Evolutionary conservation across 805 yeast species (phyloP), one percentile per base, ranked within the genome.

Genomic region (Candida pini): DNA sequence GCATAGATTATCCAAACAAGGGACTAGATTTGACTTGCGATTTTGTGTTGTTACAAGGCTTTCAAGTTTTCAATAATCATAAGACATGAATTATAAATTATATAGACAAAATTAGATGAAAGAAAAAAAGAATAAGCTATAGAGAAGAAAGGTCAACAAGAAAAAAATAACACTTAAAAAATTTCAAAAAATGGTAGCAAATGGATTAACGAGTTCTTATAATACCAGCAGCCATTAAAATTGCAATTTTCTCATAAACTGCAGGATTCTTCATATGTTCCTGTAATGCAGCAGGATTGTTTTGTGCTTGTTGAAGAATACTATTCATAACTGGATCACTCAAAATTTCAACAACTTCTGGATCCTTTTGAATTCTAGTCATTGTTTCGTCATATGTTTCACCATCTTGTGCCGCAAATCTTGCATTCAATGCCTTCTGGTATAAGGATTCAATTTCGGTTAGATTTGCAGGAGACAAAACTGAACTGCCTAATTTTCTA

Each of bases 211-310:
- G 80, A 21, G 95, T 87, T 59, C 96, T 81, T 54, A 92, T 89
- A 37, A 92, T 84, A 60, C 99, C 99, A 14, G 97, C 96, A 37
- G 97, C 96, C 58, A 89, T 81, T 61, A 92, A 73, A 49, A 83
- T 72, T 61, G 83, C 81, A 51, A 92, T 79, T 76, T 92, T 92
- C 61, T 79, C 81, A 55, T 79, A 76, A 33, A 92, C 84, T 41
- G 79, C 94, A 26, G 98, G 97, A 64, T 92, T 92, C 71, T 78
- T 84, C 96, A 92, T 88, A 65, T 92, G 98, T 53, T 90, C 97
- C 59, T 85, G 94, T 50, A 92, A 72, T 36, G 97, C 97, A 29
- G 96, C 95, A 33, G 98, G 98, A 58, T 92, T 84, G 40, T 78
- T 85, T 60, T 81, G 84, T 14, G 97, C 97, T 66, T 92, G 99